A percentile compares a stretch with the other conserved stretches of the same genome.
These are phyloP conservation scores for Blepharisma japonicum DNA, from an alignment of 73 alveolate species.

Conservation along the genomic window DNA sequence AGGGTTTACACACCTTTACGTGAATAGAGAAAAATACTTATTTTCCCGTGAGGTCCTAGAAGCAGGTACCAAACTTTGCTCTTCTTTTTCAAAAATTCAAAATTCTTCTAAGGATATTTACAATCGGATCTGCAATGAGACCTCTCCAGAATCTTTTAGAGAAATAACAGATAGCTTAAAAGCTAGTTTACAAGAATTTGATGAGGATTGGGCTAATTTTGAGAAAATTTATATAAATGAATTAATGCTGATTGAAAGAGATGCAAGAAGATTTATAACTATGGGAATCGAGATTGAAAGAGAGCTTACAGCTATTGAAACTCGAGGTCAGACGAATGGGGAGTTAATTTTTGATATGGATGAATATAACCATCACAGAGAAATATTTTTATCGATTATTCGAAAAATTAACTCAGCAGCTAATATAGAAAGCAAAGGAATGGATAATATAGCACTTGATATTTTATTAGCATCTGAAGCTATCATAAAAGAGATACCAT, in stretches of 20 bases:
- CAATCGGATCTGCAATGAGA: conserved; percentile 35
- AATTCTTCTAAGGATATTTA: conserved; percentile 30
- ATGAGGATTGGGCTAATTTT: conserved; percentile 69
- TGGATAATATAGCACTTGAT: conserved; percentile 84
- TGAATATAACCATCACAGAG: conserved; percentile 48
- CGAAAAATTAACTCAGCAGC: conserved; percentile 91
- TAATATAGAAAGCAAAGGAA: conserved; percentile 93
- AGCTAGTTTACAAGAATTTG: conserved; percentile 51
- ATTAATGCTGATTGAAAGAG: conserved; percentile 64
- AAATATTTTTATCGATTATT: conserved; percentile 68
- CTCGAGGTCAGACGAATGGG: conserved; percentile 58
- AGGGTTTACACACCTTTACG: conserved; percentile 66
- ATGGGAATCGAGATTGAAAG: conserved; percentile 71
- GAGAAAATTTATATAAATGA: conserved; percentile 68
- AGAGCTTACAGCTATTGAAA: conserved; percentile 48
- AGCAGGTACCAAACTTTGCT: conserved; percentile 61
- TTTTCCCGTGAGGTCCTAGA: conserved; percentile 71
- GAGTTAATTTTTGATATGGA: conserved; percentile 44
- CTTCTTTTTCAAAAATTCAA: conserved; percentile 45
- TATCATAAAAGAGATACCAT: conserved; percentile 61
- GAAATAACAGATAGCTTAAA: conserved; percentile 35
- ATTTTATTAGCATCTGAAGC: conserved; percentile 89
- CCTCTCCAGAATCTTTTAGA: conserved; percentile 28
- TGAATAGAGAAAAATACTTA: conserved; percentile 76
- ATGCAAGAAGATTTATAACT: conserved; percentile 65